These are phyloP conservation scores for Aspergillus hortae DNA, from an alignment of 2,329 filamentous ascomycete genomes.

Conservation along the genomic window DNA sequence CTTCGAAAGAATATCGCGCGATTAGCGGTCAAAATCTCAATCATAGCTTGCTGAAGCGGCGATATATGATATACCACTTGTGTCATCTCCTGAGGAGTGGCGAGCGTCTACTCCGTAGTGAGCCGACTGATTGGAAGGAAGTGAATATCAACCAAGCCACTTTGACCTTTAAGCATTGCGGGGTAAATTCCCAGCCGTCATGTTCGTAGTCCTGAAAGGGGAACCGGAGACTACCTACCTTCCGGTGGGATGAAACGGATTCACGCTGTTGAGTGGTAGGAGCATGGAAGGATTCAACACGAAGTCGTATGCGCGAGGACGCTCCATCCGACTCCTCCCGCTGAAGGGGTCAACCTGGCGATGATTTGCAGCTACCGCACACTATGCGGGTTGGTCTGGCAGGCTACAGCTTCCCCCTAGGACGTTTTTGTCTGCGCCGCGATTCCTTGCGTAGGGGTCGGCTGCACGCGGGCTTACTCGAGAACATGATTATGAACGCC, in stretches of 20 bases:
- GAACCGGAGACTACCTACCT: neutral
- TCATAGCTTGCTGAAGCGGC: neutral
- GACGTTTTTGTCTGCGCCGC: neutral
- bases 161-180: constrained; percentile 13
- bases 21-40: constrained; percentile 12
- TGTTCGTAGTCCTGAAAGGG: neutral
- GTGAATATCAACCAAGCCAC: constrained; percentile 2
- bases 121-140: constrained; percentile 3
- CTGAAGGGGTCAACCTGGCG: neutral
- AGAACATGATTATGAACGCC: too few species aligned
- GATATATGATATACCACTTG: neutral
- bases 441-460: neutral
- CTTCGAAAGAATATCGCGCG: constrained; percentile 1
- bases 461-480: neutral
- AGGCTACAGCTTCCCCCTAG: neutral
- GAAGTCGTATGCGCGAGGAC: neutral
- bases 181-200: constrained; percentile 8
- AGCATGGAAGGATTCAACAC: neutral
- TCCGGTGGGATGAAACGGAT: neutral
- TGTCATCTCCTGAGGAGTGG: too few species aligned
- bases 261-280: neutral
- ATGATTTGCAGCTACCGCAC: constrained; percentile 12
- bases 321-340: neutral
- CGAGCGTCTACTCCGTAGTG: too few species aligned
- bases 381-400: constrained; percentile 1